These are phyloP conservation scores for Yarrowia osloensis DNA, from an alignment of 805 yeast species.

Conservation along the genomic window DNA sequence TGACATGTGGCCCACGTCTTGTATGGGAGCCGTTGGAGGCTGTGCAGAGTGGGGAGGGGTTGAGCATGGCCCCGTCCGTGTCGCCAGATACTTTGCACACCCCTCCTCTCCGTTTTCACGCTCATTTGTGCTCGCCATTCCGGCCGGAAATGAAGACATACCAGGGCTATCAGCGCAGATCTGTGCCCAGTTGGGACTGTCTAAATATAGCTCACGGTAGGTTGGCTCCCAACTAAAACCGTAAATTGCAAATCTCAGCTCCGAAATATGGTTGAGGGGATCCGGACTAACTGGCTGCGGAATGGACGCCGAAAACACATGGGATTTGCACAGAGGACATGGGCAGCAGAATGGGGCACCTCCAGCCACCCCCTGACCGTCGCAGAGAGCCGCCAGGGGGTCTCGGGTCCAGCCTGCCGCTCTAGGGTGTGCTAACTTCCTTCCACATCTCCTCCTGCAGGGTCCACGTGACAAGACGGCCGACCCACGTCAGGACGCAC, in stretches of 20 bases:
- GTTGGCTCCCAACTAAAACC: slow-evolving; percentile 15
- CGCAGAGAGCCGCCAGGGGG: too few species aligned
- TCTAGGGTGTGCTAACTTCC: background rate
- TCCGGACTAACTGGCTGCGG: background rate
- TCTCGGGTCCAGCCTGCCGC: background rate
- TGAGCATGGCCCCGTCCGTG: too few species aligned
- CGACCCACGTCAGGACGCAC: background rate
- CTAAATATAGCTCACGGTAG: slow-evolving; percentile 12
- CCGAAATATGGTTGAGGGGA: slow-evolving; percentile 20
- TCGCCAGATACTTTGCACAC: too few species aligned
- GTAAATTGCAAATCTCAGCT: background rate
- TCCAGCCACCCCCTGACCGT: background rate
- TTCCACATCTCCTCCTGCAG: slow-evolving; percentile 16
- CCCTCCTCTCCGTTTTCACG: too few species aligned
- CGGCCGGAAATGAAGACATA: slow-evolving; percentile 8
- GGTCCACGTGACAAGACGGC: slow-evolving; percentile 23
- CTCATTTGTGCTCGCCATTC: too few species aligned
- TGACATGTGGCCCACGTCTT: background rate
- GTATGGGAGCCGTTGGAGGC: background rate
- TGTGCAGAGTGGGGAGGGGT: background rate
- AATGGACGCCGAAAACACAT: background rate
- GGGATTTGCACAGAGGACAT: background rate
- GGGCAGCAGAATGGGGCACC: background rate
- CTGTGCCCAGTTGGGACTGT: background rate
- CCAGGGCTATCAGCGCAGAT: slow-evolving; percentile 16